A percentile compares a stretch with the other conserved stretches of the same genome.
Conservation (phyloP, 345 rosid genomes). For the Diplotaxis tenuifolia region DNA sequence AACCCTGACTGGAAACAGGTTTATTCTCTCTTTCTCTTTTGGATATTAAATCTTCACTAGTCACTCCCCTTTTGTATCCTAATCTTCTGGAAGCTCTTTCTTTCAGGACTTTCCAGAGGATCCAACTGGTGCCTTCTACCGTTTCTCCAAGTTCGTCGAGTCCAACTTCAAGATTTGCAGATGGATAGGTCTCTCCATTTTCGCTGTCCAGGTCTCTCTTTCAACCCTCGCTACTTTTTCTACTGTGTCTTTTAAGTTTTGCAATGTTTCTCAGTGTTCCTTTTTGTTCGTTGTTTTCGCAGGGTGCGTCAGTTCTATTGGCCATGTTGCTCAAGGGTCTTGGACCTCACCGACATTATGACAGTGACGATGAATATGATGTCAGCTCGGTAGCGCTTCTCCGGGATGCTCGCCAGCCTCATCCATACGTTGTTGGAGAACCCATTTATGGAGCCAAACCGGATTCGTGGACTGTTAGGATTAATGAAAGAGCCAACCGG, state of each 20-base stretch:
- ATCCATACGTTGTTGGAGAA: slow-evolving; percentile 64
- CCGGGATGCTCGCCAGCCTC: slow-evolving; percentile 48
- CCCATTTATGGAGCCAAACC: slow-evolving; percentile 58
- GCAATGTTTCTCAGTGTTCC: neutral
- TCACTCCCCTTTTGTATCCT: neutral
- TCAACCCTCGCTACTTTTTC: neutral
- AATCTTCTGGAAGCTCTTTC: slow-evolving; percentile 14
- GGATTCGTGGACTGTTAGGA: slow-evolving; percentile 53
- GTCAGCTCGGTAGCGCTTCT: slow-evolving; percentile 65
- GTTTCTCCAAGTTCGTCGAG: slow-evolving; percentile 60
- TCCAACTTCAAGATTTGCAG: slow-evolving; percentile 75
- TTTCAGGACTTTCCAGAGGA: slow-evolving; percentile 85
- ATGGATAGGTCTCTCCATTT: slow-evolving; percentile 78
- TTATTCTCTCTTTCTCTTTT: neutral
- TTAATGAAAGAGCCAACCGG: slow-evolving; percentile 49
- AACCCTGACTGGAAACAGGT: neutral
- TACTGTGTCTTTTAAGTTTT: neutral
- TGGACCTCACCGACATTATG: slow-evolving; percentile 69
- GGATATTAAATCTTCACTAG: neutral
- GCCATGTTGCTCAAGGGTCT: slow-evolving; percentile 73
- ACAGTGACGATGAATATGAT: slow-evolving; percentile 66
- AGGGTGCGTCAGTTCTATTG: slow-evolving; percentile 63
- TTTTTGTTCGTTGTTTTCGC: slow-evolving; percentile 12
- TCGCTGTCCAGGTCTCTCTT: slow-evolving; percentile 59
- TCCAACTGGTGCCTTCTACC: slow-evolving; percentile 66